A percentile compares a stretch with the other conserved stretches of the same genome.
Conservation (phyloP, 208 protist genomes). For the Trypanosoma vivax region DNA sequence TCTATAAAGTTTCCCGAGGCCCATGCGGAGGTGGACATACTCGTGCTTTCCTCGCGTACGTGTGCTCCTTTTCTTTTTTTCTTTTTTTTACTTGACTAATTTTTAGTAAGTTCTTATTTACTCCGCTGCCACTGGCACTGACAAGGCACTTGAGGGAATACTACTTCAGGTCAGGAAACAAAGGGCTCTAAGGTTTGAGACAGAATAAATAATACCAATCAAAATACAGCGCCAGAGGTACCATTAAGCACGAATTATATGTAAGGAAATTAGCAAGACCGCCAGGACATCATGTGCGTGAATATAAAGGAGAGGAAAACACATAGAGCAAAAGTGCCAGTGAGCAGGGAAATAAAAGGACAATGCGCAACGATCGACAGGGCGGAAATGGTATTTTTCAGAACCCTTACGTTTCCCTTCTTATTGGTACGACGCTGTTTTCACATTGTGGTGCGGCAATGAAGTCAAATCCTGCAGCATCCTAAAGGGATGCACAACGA, state of each 20-base stretch:
- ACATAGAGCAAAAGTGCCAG: background rate
- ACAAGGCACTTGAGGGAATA: background rate
- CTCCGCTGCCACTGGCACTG: conserved; percentile 8
- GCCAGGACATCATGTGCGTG: background rate
- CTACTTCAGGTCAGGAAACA: no score
- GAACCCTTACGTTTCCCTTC: conserved; percentile 13
- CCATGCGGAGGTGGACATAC: conserved; percentile 53
- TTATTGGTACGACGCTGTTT: conserved; percentile 86
- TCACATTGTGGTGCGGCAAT: conserved; percentile 91
- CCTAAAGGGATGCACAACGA: no score
- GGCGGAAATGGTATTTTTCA: background rate
- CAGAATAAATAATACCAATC: conserved; percentile 1
- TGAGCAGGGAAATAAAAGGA: background rate
- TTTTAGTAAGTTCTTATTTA: no score
- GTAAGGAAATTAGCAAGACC: conserved; percentile 3
- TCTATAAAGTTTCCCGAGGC: conserved; percentile 39
- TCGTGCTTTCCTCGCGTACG: background rate
- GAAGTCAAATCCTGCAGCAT: no score
- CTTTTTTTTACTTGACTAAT: no score
- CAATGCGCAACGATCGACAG: background rate
- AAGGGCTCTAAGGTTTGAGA: no score
- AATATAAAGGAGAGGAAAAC: background rate
- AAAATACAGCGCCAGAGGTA: conserved; percentile 5
- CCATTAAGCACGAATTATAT: background rate
- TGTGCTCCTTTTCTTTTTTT: no score